Conservation (phyloP, 2,329 filamentous ascomycete genomes). For the Diaporthe citrichinensis region DNA sequence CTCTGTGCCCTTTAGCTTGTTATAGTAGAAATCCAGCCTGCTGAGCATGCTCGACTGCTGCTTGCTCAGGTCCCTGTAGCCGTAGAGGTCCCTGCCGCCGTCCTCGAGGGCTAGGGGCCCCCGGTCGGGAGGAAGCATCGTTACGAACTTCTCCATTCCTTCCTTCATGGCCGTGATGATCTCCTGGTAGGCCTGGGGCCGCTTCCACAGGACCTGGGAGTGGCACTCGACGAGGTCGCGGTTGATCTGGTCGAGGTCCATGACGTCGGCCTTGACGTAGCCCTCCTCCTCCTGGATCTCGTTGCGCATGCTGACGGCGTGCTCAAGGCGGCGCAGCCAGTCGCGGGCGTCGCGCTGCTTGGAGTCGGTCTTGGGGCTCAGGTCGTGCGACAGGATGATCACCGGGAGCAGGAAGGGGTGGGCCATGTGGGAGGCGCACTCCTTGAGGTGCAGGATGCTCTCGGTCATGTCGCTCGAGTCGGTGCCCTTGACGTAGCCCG, state of each 20-base stretch:
- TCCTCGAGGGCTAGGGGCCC: slow-evolving; percentile 40
- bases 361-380: slow-evolving; percentile 68
- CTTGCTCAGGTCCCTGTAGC: slow-evolving; percentile 55
- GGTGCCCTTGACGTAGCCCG: slow-evolving; percentile 74
- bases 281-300: slow-evolving; percentile 70
- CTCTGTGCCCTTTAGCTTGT: slow-evolving; percentile 73
- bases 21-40: slow-evolving; percentile 71
- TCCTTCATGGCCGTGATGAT: slow-evolving; percentile 64
- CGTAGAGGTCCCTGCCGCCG: slow-evolving; percentile 34
- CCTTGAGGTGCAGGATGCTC: slow-evolving; percentile 64
- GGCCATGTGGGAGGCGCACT: slow-evolving; percentile 63
- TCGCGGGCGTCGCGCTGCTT: slow-evolving; percentile 75
- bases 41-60: slow-evolving; percentile 67
- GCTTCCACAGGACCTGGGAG: slow-evolving; percentile 73
- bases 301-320: slow-evolving; percentile 72
- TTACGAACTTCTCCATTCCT: slow-evolving; percentile 62
- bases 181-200: slow-evolving; percentile 72
- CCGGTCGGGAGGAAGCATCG: slow-evolving; percentile 44
- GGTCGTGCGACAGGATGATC: slow-evolving; percentile 71
- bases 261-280: slow-evolving; percentile 64
- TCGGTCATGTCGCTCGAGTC: slow-evolving; percentile 66
- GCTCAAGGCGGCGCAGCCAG: slow-evolving; percentile 72
- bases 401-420: slow-evolving; percentile 73
- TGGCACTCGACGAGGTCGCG: slow-evolving; percentile 75
- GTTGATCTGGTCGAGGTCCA: slow-evolving; percentile 73